phyloP scores from a whole-genome alignment of 495 filamentous ascomycete species.

The Emericellopsis terricola region DNA sequence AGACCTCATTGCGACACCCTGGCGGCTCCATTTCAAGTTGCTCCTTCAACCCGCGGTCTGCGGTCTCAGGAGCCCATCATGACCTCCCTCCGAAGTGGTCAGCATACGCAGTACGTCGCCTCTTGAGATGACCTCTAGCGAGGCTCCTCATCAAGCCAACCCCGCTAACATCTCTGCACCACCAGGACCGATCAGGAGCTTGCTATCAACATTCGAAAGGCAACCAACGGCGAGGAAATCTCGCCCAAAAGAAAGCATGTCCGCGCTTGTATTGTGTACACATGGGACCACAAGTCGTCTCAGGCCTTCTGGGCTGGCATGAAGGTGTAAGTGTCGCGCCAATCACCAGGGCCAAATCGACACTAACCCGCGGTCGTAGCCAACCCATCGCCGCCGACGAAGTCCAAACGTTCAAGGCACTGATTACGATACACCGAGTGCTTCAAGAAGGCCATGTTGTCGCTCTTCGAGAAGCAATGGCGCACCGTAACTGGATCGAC shows the following conservation, averaged over 20 bases:
- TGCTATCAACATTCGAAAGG: conserved; percentile 89
- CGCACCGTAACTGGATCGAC: conserved; percentile 79
- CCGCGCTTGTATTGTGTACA: conserved; percentile 93
- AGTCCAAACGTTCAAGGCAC: conserved; percentile 82
- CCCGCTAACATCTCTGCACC: conserved; percentile 8
- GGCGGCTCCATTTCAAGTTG: no score
- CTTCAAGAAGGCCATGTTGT: conserved; percentile 89
- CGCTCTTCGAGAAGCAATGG: conserved; percentile 74
- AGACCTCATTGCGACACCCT: no score
- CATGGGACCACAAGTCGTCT: conserved; percentile 98
- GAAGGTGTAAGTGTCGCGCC: conserved; percentile 60
- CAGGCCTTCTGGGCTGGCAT: conserved; percentile 93
- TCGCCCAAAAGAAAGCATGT: conserved; percentile 99
- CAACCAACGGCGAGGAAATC: conserved; percentile 86
- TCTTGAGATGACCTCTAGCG: not conserved
- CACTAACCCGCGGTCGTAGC: conserved; percentile 33
- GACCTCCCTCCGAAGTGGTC: conserved; percentile 2
- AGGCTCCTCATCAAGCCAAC: conserved; percentile 2
- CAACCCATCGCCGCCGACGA: conserved; percentile 94
- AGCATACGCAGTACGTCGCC: conserved; percentile 2
- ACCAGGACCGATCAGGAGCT: conserved; percentile 80
- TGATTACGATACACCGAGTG: conserved; percentile 89
- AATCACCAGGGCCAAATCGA: conserved; percentile 6
- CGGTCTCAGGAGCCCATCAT: conserved; percentile 1
- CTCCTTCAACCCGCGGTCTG: not conserved